Percentiles rank a stretch among this genome's conserved stretches.
Conservation (phyloP, 495 filamentous ascomycete genomes). For the Oidiodendron maius region DNA sequence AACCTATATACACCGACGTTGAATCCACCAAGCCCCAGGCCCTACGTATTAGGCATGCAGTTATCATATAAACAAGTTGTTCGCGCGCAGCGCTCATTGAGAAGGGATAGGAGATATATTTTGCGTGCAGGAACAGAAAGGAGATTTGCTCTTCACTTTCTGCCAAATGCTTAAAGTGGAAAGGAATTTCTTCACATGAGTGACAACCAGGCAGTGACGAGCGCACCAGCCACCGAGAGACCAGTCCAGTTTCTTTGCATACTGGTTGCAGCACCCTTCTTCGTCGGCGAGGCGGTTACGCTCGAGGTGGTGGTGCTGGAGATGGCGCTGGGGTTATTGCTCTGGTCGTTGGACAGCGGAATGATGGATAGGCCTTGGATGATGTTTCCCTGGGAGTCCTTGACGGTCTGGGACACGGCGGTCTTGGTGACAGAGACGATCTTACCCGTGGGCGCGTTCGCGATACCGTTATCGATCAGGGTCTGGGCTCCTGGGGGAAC, state of each 20-base stretch:
- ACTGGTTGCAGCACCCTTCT: constrained; percentile 21
- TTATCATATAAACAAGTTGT: no score
- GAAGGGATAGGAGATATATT: no score
- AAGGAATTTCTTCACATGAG: neutral
- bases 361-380: constrained; percentile 50
- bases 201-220: neutral
- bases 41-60: no score
- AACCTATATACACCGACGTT: no score
- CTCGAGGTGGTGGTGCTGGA: neutral
- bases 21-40: no score
- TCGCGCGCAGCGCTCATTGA: no score
- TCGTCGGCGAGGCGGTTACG: neutral
- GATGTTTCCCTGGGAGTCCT: constrained; percentile 44
- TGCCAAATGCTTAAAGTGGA: no score
- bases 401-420: constrained; percentile 45
- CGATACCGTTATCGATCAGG: constrained; percentile 50
- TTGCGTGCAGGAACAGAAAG: no score
- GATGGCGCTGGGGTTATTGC: constrained; percentile 45
- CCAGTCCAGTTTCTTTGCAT: neutral
- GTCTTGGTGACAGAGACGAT: constrained; percentile 51
- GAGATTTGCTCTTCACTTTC: no score
- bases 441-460: constrained; percentile 38
- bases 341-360: constrained; percentile 40
- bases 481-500: constrained; percentile 34
- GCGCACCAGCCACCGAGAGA: neutral